Conservation (phyloP, 2,329 filamentous ascomycete genomes). For the Venturiaceae sp. region DNA sequence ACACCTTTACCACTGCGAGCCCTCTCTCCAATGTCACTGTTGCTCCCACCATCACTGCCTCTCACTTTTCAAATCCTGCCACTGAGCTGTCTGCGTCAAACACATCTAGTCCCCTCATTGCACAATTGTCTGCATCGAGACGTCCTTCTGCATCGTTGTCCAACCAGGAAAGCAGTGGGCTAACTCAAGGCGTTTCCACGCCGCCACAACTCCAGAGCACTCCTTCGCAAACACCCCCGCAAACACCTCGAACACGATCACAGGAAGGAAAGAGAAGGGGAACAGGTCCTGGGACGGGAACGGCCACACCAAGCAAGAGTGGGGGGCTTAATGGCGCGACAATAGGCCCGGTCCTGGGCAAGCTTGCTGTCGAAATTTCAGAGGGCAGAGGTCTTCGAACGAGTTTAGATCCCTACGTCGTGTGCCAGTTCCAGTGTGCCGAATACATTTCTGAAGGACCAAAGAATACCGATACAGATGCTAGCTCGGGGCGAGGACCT, state of each 20-base stretch:
- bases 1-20: conserved; percentile 28
- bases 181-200: conserved; percentile 68
- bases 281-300: conserved; percentile 17
- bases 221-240: conserved; percentile 83
- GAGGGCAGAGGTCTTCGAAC: conserved; percentile 76
- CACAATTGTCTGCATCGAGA: conserved; percentile 35
- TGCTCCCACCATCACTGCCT: conserved; percentile 53
- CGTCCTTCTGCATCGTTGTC: conserved; percentile 48
- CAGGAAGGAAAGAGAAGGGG: conserved; percentile 38
- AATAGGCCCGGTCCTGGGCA: conserved; percentile 68
- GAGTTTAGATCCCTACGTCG: conserved; percentile 85
- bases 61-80: conserved; percentile 60
- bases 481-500: conserved; percentile 3
- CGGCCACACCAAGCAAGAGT: conserved; percentile 13
- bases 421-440: conserved; percentile 93
- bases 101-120: conserved; percentile 38
- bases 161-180: conserved; percentile 53
- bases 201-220: conserved; percentile 69
- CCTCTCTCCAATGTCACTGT: conserved; percentile 57
- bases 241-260: conserved; percentile 81
- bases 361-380: conserved; percentile 78
- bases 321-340: conserved; percentile 44
- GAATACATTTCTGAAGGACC: conserved; percentile 91
- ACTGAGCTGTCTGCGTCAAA: conserved; percentile 44
- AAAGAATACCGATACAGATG: conserved; percentile 28